Conservation (phyloP, 1,284 basidiomycete species). For the Pseudozyma flocculosa region DNA sequence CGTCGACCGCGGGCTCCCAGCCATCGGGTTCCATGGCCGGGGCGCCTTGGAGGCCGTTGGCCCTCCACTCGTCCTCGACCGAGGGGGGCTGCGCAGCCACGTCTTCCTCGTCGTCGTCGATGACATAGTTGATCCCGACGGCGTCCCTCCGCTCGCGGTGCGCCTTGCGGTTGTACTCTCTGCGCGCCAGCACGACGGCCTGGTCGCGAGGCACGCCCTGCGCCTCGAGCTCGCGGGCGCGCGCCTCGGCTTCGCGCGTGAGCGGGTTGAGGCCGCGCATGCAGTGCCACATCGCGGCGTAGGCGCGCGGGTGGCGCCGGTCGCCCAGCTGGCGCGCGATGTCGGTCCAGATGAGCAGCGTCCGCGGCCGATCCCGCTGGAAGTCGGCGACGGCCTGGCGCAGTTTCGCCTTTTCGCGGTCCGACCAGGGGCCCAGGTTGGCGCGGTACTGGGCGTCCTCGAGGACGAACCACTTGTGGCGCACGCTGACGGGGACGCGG, state of each 20-base stretch:
- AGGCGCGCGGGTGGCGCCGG: slow-evolving; percentile 12
- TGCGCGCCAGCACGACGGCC: not conserved
- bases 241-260: too few relatives aligned
- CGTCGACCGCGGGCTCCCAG: slow-evolving; percentile 33
- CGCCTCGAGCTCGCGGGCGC: not conserved
- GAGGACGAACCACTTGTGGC: slow-evolving; percentile 29
- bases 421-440: slow-evolving; percentile 20
- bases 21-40: slow-evolving; percentile 17
- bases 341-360: slow-evolving; percentile 31
- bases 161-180: too few relatives aligned
- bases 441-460: slow-evolving; percentile 28
- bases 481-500: slow-evolving; percentile 27
- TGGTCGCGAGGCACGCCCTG: not conserved
- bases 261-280: too few relatives aligned
- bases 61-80: not conserved
- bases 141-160: not conserved
- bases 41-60: not conserved
- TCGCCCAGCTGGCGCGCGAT: slow-evolving; percentile 32
- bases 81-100: too few relatives aligned
- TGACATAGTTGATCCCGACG: not conserved
- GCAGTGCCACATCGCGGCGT: not conserved
- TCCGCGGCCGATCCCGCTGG: slow-evolving; percentile 20
- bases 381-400: not conserved
- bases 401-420: slow-evolving; percentile 27
- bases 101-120: not conserved